Percentiles rank a stretch among this genome's conserved stretches.
Conservation (phyloP, 2,329 filamentous ascomycete genomes). For the Plenodomus biglobosus region DNA sequence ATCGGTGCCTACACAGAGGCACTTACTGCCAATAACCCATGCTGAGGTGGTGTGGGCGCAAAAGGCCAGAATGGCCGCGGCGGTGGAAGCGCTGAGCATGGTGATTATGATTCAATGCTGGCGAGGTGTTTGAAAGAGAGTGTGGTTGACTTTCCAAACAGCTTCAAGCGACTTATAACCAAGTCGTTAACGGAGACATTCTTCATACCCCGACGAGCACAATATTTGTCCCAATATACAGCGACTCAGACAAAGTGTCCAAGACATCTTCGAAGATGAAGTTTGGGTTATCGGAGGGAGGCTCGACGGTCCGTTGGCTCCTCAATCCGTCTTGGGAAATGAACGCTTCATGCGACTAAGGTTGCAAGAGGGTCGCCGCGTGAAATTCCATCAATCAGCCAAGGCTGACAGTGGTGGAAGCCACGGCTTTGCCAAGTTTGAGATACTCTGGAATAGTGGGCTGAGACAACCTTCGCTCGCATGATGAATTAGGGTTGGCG, state of each 20-base stretch:
- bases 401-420: constrained; percentile 1
- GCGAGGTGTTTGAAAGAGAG: not conserved
- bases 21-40: constrained; percentile 41
- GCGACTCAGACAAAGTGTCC: constrained; percentile 3
- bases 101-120: not conserved
- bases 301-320: constrained; percentile 20
- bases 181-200: not conserved
- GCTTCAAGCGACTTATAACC: not conserved
- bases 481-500: constrained; percentile 18
- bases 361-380: constrained; percentile 5
- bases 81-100: constrained; percentile 26
- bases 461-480: constrained; percentile 11
- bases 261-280: constrained; percentile 12
- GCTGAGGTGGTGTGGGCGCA: constrained; percentile 31
- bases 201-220: not conserved
- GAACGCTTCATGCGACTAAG: constrained; percentile 9
- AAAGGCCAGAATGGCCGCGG: constrained; percentile 26
- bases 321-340: constrained; percentile 19
- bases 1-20: not conserved
- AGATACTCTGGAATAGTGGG: constrained; percentile 19
- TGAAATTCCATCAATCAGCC: constrained; percentile 8
- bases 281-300: constrained; percentile 15
- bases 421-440: constrained; percentile 19
- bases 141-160: not conserved
- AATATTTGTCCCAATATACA: not conserved